Evolutionary conservation across 1,284 basidiomycete species (phyloP), one percentile per base, ranked within the genome.

Genomic region (Pulveroboletus sp.): DNA sequence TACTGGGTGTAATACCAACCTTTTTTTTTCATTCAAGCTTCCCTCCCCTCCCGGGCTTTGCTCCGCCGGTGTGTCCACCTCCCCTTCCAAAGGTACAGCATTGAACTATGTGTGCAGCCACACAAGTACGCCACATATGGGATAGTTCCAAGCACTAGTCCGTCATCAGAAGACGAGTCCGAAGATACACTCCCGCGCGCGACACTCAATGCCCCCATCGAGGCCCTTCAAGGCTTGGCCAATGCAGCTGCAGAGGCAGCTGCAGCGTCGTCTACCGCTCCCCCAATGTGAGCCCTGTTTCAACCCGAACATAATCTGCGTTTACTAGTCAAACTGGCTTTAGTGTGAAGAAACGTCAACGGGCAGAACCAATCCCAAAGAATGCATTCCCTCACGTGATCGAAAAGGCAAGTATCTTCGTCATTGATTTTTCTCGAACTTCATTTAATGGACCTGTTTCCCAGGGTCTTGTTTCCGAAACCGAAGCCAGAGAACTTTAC

Each of bases 201-300:
- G 26, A 84, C 88, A 35, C 77, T 96, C 61, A 92, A 91, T 59
- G 93, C 94, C 0, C 94, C 94, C 1, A 96, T 96, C 57, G 94
- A 96, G 70, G 94, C 94, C 6, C 77, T 96, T 33, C 91, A 96
- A 69, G 92, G 93, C 3, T 78, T 96, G 43, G 94, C 94, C 15
- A 96, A 96, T 70, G 94, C 94, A 3, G 94, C 94, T 6, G 94
- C 92, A 25, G 93, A 95, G 72, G 91, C 94, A 3, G 93, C 94
- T 1, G 89, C 91, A 5, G 89, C 81, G 3, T 83, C 91, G 3
- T 79, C 77, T 17, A 54, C 73, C 8, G 68, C 73, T 29, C 62
- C 75, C 40, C 49, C 63, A 10, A 56, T 62, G 72, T 74, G 35
- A 31, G 68, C 49, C 38, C 9, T 45, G 5, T 35, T 26, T 38